These are phyloP conservation scores for Alisma plantagoaquatica DNA, from an alignment of 106 monocot species.

Conservation along the genomic window DNA sequence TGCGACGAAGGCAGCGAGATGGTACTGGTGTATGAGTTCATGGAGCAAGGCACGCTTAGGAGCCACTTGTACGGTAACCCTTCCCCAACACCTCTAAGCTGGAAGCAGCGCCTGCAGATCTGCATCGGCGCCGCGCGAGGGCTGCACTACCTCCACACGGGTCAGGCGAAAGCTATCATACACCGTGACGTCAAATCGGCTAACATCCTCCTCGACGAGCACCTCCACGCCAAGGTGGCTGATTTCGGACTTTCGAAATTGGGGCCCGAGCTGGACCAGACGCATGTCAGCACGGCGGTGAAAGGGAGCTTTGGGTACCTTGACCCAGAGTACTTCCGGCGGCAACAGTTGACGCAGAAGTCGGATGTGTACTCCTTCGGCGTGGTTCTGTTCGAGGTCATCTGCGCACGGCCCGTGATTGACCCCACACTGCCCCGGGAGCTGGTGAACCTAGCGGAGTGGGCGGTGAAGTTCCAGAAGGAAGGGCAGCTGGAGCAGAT, in stretches of 20 bases:
- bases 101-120: constrained; percentile 35
- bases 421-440: constrained; percentile 24
- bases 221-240: constrained; percentile 35
- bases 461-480: constrained; percentile 29
- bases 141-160: constrained; percentile 51
- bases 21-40: constrained; percentile 53
- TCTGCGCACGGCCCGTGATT: constrained; percentile 37
- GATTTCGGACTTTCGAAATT: constrained; percentile 51
- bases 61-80: constrained; percentile 37
- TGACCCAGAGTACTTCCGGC: constrained; percentile 38
- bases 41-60: constrained; percentile 45
- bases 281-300: constrained; percentile 39
- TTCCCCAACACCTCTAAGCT: constrained; percentile 12
- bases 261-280: constrained; percentile 30
- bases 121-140: constrained; percentile 40
- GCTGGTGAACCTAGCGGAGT: constrained; percentile 41
- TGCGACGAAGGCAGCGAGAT: constrained; percentile 49
- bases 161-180: constrained; percentile 25
- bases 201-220: constrained; percentile 36
- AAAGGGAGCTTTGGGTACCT: constrained; percentile 55
- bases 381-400: constrained; percentile 30
- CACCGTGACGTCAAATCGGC: constrained; percentile 54
- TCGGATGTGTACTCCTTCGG: constrained; percentile 53
- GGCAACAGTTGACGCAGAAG: constrained; percentile 32
- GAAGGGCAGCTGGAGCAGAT: constrained; percentile 25